phyloP scores from a whole-genome alignment of 2,329 filamentous ascomycete genomes.

The Zasmidium cellare region DNA sequence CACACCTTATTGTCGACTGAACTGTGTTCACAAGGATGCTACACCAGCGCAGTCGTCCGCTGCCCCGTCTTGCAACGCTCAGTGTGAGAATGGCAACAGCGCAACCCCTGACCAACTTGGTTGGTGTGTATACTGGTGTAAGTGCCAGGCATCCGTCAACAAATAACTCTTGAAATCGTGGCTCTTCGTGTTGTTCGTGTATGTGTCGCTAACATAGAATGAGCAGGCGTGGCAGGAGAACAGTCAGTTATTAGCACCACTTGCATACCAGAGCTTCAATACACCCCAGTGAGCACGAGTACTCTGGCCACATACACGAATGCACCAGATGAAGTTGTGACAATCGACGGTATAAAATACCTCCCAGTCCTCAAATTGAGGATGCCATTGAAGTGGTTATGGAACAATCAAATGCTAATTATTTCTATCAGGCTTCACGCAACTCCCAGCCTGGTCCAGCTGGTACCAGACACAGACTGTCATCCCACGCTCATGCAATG shows the following conservation, averaged over 20 bases:
- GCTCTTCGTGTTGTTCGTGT: no score
- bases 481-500: background rate
- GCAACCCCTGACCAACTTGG: background rate
- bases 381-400: no score
- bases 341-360: background rate
- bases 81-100: background rate
- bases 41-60: background rate
- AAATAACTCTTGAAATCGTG: no score
- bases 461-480: background rate
- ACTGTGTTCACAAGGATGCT: background rate
- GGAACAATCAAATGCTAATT: no score
- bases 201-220: background rate
- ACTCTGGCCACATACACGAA: background rate
- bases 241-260: background rate
- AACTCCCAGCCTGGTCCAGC: background rate
- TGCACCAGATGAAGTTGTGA: background rate
- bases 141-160: background rate
- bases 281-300: background rate
- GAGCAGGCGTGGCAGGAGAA: background rate
- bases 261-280: background rate
- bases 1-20: background rate
- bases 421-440: background rate
- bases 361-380: no score
- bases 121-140: conserved; percentile 4
- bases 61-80: background rate